These are phyloP conservation scores for Ophiostoma sp. DNA, from an alignment of 2,329 filamentous ascomycete species.

Conservation along the genomic window DNA sequence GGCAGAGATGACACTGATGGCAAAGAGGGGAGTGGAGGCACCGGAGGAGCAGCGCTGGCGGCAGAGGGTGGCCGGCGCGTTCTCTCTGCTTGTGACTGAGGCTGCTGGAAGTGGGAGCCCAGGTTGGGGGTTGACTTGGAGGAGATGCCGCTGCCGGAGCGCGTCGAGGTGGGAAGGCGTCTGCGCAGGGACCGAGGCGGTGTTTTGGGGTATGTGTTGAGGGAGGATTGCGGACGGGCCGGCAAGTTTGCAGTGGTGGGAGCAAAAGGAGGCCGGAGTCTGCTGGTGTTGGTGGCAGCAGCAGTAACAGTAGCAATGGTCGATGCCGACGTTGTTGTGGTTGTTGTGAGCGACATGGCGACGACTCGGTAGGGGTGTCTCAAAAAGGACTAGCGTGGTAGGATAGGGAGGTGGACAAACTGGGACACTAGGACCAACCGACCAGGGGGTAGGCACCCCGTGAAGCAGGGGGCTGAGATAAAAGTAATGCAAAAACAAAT, in stretches of 20 bases:
- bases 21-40: background rate
- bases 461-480: constrained; percentile 4
- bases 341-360: constrained; percentile 18
- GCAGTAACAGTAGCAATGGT: background rate
- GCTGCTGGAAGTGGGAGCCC: constrained; percentile 40
- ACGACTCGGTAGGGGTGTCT: background rate
- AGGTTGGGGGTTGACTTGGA: constrained; percentile 49
- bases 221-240: constrained; percentile 28
- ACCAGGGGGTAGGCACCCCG: background rate
- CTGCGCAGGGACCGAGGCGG: constrained; percentile 23
- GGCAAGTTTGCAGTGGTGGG: background rate
- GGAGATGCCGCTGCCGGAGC: constrained; percentile 33
- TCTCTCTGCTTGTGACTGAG: constrained; percentile 38
- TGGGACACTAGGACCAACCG: background rate
- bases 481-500: constrained; percentile 15
- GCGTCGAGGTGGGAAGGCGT: constrained; percentile 22
- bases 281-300: background rate
- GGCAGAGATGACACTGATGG: background rate
- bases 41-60: constrained; percentile 22
- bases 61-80: constrained; percentile 30
- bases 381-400: background rate
- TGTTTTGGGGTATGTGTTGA: constrained; percentile 15
- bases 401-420: background rate
- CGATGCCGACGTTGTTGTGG: constrained; percentile 3
- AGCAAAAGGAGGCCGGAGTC: background rate